phyloP scores from a whole-genome alignment of 139 green algal genomes.

The Picochlorum sp. region DNA sequence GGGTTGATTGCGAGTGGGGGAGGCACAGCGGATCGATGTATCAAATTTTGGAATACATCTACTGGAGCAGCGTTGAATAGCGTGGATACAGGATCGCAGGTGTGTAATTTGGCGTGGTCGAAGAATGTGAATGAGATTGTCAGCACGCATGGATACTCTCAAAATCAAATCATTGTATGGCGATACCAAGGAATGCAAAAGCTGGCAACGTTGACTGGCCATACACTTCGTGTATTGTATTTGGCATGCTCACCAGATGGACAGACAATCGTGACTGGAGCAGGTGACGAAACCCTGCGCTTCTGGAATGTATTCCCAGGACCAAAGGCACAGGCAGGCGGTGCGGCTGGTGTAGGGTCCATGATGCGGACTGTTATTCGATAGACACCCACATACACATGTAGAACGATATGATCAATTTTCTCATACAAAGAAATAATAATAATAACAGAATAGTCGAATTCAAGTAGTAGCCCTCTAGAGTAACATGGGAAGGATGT shows the following conservation, averaged over 20 bases:
- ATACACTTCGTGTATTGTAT: slow-evolving; percentile 91
- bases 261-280: slow-evolving; percentile 92
- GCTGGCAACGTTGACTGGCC: slow-evolving; percentile 87
- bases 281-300: slow-evolving; percentile 87
- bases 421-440: neutral
- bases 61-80: slow-evolving; percentile 56
- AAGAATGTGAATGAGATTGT: slow-evolving; percentile 97
- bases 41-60: slow-evolving; percentile 94
- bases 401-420: slow-evolving; percentile 1
- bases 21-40: slow-evolving; percentile 92
- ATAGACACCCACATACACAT: slow-evolving; percentile 6
- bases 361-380: slow-evolving; percentile 61
- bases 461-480: neutral
- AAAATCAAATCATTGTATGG: slow-evolving; percentile 89
- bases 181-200: slow-evolving; percentile 67
- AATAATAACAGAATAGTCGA: neutral
- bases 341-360: slow-evolving; percentile 32
- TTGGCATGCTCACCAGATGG: slow-evolving; percentile 89
- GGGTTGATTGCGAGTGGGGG: slow-evolving; percentile 86
- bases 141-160: slow-evolving; percentile 92
- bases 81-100: slow-evolving; percentile 88
- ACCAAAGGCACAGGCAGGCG: slow-evolving; percentile 32
- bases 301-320: slow-evolving; percentile 94
- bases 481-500: slow-evolving; percentile 42
- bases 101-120: slow-evolving; percentile 94